Evolutionary conservation across 1,284 basidiomycete genomes (phyloP).

Genomic region (Austroboletus sp.): DNA sequence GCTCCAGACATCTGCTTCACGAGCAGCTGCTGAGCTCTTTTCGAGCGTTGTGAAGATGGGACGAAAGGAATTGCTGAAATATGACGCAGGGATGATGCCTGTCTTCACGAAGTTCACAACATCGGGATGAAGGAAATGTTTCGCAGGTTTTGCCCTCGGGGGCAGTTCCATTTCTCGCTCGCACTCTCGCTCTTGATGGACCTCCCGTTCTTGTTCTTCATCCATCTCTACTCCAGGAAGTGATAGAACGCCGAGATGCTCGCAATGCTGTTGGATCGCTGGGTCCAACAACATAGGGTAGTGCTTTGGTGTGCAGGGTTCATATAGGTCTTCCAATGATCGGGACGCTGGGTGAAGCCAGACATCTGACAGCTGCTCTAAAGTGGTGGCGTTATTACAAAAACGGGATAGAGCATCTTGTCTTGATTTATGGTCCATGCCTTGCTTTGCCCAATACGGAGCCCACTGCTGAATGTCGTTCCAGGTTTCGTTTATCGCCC

Average conservation of each 20-base stretch:
- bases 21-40: background rate
- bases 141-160: background rate
- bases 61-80: background rate
- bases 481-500: constrained; percentile 44
- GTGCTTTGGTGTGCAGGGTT: background rate
- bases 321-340: constrained; percentile 36
- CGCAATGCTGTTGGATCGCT: background rate
- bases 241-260: constrained; percentile 20
- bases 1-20: constrained; percentile 8
- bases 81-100: constrained; percentile 6
- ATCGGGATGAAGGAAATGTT: constrained; percentile 2
- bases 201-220: constrained; percentile 44
- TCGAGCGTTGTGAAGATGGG: background rate
- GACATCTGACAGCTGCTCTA: constrained; percentile 14
- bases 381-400: background rate
- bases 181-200: constrained; percentile 36
- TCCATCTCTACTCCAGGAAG: constrained; percentile 23
- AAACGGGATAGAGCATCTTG: constrained; percentile 29
- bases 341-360: constrained; percentile 39
- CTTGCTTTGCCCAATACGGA: constrained; percentile 45
- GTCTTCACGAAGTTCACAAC: constrained; percentile 18
- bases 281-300: background rate
- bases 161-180: constrained; percentile 20
- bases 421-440: constrained; percentile 35
- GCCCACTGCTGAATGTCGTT: constrained; percentile 35